phyloP scores from a whole-genome alignment of 2,329 filamentous ascomycete species.

The Aspergillus cejpii region DNA sequence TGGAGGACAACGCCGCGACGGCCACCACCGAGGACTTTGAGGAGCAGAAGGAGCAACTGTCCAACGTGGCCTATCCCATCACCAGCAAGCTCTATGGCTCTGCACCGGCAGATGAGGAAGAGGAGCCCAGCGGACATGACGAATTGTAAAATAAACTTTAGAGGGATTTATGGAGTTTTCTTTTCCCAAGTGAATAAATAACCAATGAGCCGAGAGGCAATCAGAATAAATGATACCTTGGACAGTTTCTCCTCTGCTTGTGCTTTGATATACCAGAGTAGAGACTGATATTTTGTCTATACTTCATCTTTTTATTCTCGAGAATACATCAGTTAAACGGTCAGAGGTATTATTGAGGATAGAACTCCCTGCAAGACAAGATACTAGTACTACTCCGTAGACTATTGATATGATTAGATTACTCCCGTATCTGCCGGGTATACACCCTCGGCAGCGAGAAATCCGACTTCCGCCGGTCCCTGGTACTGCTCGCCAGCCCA shows the following conservation, averaged over 20 bases:
- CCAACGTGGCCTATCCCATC: slow-evolving; percentile 93
- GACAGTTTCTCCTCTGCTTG: no score
- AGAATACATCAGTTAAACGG: no score
- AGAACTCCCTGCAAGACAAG: no score
- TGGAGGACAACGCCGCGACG: slow-evolving; percentile 84
- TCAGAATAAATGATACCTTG: background rate
- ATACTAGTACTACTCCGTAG: no score
- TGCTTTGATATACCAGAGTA: no score
- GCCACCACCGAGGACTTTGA: slow-evolving; percentile 92
- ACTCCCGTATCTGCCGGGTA: no score
- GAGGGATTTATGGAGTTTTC: slow-evolving; percentile 35
- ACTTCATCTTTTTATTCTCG: no score
- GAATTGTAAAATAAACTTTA: slow-evolving; percentile 60
- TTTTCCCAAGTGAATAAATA: slow-evolving; percentile 13
- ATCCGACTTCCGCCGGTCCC: background rate
- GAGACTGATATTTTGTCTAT: no score
- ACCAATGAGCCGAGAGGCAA: no score
- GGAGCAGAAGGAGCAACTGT: slow-evolving; percentile 99
- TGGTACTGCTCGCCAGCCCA: background rate
- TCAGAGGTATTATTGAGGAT: no score
- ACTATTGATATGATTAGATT: no score
- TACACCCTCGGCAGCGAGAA: slow-evolving; percentile 1
- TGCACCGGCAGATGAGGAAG: slow-evolving; percentile 60
- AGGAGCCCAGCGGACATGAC: slow-evolving; percentile 64
- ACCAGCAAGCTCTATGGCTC: slow-evolving; percentile 92